Conservation (phyloP, 441 rosid species). For the Aquilaria agallochum region DNA sequence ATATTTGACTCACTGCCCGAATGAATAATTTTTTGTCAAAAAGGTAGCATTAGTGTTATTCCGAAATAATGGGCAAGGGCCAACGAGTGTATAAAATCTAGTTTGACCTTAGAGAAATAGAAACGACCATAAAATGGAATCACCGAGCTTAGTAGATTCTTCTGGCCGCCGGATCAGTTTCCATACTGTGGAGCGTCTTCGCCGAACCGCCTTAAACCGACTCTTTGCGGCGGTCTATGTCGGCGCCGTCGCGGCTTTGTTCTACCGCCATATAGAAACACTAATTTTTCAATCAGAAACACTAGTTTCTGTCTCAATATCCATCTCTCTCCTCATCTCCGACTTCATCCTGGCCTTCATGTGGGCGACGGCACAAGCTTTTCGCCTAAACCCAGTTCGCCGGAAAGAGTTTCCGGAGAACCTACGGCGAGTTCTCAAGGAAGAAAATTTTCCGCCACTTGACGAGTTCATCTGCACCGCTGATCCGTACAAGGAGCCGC, state of each 20-base stretch:
- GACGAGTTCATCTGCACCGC: conserved; percentile 64
- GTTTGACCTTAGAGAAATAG: too few species aligned
- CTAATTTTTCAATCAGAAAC: conserved; percentile 24
- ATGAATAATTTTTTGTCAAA: too few species aligned
- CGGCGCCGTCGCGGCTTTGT: conserved; percentile 42
- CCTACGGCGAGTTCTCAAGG: conserved; percentile 19
- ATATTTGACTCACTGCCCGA: too few species aligned
- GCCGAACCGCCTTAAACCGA: conserved; percentile 38
- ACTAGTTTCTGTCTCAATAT: conserved; percentile 13
- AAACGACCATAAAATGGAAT: too few species aligned
- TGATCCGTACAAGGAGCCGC: conserved; percentile 65
- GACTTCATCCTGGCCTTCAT: conserved; percentile 63
- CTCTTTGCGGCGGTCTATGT: conserved; percentile 40
- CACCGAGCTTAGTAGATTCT: too few species aligned
- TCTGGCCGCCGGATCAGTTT: conserved; percentile 12
- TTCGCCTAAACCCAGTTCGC: conserved; percentile 33
- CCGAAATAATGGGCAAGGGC: too few species aligned
- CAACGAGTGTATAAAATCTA: too few species aligned
- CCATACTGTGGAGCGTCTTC: conserved; percentile 35
- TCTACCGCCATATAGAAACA: conserved; percentile 39
- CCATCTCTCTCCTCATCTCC: conserved; percentile 33
- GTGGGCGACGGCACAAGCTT: conserved; percentile 38
- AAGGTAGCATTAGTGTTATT: too few species aligned
- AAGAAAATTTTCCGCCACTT: conserved; percentile 27
- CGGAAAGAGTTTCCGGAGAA: conserved; percentile 47